These are phyloP conservation scores for Liquidambar formosana DNA, from an alignment of 164 flowering plant species.

Conservation along the genomic window DNA sequence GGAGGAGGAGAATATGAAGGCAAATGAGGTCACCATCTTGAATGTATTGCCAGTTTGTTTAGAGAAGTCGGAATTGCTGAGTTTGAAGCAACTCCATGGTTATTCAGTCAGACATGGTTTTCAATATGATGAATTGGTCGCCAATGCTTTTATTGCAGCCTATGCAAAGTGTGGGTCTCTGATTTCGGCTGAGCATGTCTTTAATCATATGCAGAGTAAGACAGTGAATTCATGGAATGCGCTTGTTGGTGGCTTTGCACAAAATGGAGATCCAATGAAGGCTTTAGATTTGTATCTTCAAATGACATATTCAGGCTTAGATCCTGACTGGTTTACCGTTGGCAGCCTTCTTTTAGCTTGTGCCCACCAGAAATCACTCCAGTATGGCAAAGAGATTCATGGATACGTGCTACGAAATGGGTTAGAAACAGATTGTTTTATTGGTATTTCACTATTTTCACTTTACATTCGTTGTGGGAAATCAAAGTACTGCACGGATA, in stretches of 20 bases:
- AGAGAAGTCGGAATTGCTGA: slow-evolving; percentile 28
- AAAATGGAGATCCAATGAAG: slow-evolving; percentile 53
- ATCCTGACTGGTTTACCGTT: slow-evolving; percentile 56
- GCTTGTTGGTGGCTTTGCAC: slow-evolving; percentile 59
- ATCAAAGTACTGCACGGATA: slow-evolving; percentile 24
- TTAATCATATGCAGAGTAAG: slow-evolving; percentile 34
- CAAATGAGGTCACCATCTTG: slow-evolving; percentile 57
- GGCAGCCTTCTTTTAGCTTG: slow-evolving; percentile 68
- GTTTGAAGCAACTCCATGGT: slow-evolving; percentile 71
- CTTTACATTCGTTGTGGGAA: slow-evolving; percentile 51
- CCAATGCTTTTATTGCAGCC: slow-evolving; percentile 62
- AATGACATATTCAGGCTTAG: slow-evolving; percentile 46
- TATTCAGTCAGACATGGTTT: slow-evolving; percentile 54
- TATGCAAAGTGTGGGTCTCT: slow-evolving; percentile 70
- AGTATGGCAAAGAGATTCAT: slow-evolving; percentile 59
- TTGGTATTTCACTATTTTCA: slow-evolving; percentile 53
- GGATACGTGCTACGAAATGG: slow-evolving; percentile 57
- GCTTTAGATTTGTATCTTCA: slow-evolving; percentile 44
- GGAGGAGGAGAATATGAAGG: slow-evolving; percentile 26
- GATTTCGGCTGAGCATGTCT: slow-evolving; percentile 42
- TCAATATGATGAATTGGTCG: slow-evolving; percentile 44
- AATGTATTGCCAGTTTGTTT: slow-evolving; percentile 54
- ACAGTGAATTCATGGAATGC: slow-evolving; percentile 77
- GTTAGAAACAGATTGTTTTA: slow-evolving; percentile 48
- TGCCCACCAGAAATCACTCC: slow-evolving; percentile 38